Conservation (phyloP, 257 asterid genomes). For the Knoxia roxburghii region DNA sequence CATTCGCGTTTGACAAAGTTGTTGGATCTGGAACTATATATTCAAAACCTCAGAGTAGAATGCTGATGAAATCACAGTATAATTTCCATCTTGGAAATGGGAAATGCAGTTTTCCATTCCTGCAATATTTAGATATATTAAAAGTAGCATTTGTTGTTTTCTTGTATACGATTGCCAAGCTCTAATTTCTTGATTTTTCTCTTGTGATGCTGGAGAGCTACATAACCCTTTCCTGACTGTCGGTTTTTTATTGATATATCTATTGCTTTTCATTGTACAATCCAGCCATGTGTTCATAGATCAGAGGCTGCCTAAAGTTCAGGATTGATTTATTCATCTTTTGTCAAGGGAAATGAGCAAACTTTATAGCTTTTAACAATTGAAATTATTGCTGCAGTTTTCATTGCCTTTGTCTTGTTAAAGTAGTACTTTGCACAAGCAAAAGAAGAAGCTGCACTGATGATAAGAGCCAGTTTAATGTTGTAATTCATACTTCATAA, state of each 20-base stretch:
- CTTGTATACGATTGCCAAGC: background rate
- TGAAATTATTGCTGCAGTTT: too few relatives aligned
- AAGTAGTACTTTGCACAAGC: too few relatives aligned
- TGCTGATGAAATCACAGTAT: constrained; percentile 1
- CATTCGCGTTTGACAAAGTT: constrained; percentile 16
- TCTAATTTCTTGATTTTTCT: constrained; percentile 1
- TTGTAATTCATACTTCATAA: too few relatives aligned
- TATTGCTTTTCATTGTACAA: background rate
- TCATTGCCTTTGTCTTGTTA: too few relatives aligned
- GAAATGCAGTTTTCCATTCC: background rate
- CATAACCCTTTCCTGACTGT: background rate
- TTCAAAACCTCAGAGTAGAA: background rate
- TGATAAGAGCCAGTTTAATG: too few relatives aligned
- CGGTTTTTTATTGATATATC: too few relatives aligned
- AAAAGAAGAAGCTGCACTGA: too few relatives aligned
- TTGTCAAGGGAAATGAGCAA: background rate
- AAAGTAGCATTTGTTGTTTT: constrained; percentile 1
- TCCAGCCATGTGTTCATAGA: background rate
- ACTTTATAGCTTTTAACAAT: too few relatives aligned
- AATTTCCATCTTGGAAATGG: background rate
- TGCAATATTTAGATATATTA: constrained; percentile 5
- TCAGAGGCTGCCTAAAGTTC: background rate
- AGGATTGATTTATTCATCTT: background rate
- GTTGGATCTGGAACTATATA: constrained; percentile 8
- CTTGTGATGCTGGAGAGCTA: background rate